phyloP scores from a whole-genome alignment of 352 stramenopile genomes.

The Thraustochytrium striatum region DNA sequence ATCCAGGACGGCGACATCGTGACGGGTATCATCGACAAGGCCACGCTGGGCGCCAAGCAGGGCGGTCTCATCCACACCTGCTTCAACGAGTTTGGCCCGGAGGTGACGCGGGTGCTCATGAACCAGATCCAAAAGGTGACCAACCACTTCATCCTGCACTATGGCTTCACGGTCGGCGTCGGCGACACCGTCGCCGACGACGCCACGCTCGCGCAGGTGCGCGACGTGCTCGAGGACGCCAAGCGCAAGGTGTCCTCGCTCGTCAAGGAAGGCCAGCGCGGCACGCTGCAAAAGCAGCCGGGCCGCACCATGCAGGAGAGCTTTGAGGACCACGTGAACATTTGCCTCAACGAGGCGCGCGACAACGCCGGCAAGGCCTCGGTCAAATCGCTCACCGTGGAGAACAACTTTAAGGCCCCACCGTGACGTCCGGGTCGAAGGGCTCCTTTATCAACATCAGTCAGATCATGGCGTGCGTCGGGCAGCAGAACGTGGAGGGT shows the following conservation, averaged over 20 bases:
- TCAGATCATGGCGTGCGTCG: constrained; percentile 98
- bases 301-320: constrained; percentile 98
- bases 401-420: constrained; percentile 98
- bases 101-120: constrained; percentile 70
- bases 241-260: constrained; percentile 86
- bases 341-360: constrained; percentile 69
- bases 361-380: constrained; percentile 77
- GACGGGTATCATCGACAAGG: constrained; percentile 98
- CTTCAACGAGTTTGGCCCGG: constrained; percentile 69
- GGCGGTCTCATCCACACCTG: constrained; percentile 95
- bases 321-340: constrained; percentile 86
- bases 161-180: constrained; percentile 96
- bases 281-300: constrained; percentile 95
- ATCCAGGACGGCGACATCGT: constrained; percentile 94
- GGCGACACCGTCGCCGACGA: constrained; percentile 97
- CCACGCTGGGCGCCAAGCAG: constrained; percentile 92
- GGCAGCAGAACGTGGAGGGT: constrained; percentile 86
- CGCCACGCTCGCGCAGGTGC: constrained; percentile 94
- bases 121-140: constrained; percentile 93
- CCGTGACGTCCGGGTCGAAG: constrained; percentile 97
- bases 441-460: constrained; percentile 99
- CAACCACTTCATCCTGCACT: constrained; percentile 97
- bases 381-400: constrained; percentile 75
- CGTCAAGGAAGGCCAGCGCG: constrained; percentile 92
- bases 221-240: constrained; percentile 96